phyloP scores from a whole-genome alignment of 176 grass and related monocot genomes.

The Leersia perrieri region DNA sequence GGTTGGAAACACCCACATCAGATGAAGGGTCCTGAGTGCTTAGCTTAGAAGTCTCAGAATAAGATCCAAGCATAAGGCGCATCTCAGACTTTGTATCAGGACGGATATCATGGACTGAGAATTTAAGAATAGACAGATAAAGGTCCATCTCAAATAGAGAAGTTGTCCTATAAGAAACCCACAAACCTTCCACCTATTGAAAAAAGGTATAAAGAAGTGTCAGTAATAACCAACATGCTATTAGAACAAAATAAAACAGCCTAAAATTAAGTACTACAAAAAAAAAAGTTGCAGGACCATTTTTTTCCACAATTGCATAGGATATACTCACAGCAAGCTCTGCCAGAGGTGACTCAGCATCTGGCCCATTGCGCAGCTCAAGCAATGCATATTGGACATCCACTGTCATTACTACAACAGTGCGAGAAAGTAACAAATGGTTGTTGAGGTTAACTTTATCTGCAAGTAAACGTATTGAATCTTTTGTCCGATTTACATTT shows the following conservation, averaged over 20 bases:
- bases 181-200: slow-evolving; percentile 85
- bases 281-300: not conserved
- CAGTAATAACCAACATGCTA: slow-evolving; percentile 10
- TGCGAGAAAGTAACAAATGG: slow-evolving; percentile 62
- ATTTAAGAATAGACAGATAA: slow-evolving; percentile 82
- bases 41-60: slow-evolving; percentile 64
- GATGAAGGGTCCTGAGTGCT: slow-evolving; percentile 31
- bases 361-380: slow-evolving; percentile 76
- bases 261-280: not conserved
- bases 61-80: slow-evolving; percentile 89
- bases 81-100: slow-evolving; percentile 90
- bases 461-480: slow-evolving; percentile 87
- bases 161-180: slow-evolving; percentile 96
- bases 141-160: slow-evolving; percentile 88
- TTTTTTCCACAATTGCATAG: not conserved
- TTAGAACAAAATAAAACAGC: slow-evolving; percentile 4
- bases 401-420: slow-evolving; percentile 73
- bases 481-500: slow-evolving; percentile 67
- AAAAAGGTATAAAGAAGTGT: slow-evolving; percentile 11
- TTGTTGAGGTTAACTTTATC: slow-evolving; percentile 96
- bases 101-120: slow-evolving; percentile 85
- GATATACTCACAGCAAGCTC: slow-evolving; percentile 74
- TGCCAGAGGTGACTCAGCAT: slow-evolving; percentile 78
- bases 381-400: slow-evolving; percentile 78
- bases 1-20: slow-evolving; percentile 58